These are phyloP conservation scores for Mycena amicta DNA, from an alignment of 768 basidiomycete species.

Conservation along the genomic window DNA sequence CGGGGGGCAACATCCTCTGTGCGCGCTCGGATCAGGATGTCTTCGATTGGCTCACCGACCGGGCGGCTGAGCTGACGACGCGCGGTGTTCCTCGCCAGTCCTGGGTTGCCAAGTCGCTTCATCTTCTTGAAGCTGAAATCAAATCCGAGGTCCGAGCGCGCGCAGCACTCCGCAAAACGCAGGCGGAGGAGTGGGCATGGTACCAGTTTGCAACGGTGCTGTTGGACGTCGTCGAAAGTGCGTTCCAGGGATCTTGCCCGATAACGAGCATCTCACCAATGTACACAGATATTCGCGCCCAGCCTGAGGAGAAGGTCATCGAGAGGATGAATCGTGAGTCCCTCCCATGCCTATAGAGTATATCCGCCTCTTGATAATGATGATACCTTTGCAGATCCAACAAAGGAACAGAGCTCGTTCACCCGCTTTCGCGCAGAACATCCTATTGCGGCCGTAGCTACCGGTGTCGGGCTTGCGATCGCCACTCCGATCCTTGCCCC, in stretches of 20 bases:
- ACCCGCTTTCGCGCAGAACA: not conserved
- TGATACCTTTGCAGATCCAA: not conserved
- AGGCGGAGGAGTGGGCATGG: not conserved
- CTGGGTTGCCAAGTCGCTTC: not conserved
- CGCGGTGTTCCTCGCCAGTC: not conserved
- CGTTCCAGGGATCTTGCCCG: not conserved
- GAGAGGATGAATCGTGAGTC: not conserved
- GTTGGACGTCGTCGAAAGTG: not conserved
- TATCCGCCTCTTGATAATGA: not conserved
- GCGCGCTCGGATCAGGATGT: not conserved
- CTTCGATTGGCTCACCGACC: not conserved
- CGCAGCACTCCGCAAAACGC: not conserved
- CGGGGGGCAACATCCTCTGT: not conserved
- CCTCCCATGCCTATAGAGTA: not conserved
- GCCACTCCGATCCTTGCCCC: not conserved
- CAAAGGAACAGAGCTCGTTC: not conserved
- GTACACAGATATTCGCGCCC: not conserved
- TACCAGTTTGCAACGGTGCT: not conserved
- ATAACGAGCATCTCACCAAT: not conserved
- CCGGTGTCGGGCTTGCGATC: not conserved
- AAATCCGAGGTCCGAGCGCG: not conserved
- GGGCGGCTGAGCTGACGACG: not conserved
- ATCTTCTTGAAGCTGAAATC: not conserved
- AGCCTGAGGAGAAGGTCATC: not conserved
- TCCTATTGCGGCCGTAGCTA: not conserved